Conservation (phyloP, 192 early-diverging fungal genomes). For the Podila verticillata region DNA sequence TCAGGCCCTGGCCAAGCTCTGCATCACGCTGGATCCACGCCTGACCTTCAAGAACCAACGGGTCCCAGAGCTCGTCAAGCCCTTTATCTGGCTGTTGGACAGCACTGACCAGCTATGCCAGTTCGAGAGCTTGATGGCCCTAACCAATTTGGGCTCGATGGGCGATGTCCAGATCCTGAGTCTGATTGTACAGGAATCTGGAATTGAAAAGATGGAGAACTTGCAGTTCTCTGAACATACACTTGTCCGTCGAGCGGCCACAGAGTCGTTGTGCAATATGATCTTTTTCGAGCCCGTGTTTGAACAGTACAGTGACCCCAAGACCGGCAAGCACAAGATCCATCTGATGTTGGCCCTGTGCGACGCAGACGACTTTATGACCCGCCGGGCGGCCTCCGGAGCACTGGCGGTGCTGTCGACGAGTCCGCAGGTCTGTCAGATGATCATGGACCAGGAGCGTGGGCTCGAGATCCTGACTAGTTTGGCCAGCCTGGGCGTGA, state of each 20-base stretch:
- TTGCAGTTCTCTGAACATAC: constrained; percentile 83
- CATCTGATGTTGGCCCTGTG: constrained; percentile 86
- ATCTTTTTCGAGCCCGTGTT: constrained; percentile 85
- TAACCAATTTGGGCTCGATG: constrained; percentile 90
- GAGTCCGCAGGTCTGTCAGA: constrained; percentile 59
- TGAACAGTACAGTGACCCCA: constrained; percentile 71
- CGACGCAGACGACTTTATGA: constrained; percentile 87
- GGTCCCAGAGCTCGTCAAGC: constrained; percentile 76
- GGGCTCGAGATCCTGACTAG: constrained; percentile 63
- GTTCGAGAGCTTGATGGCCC: constrained; percentile 92
- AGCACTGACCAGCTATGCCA: constrained; percentile 71
- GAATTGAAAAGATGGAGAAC: constrained; percentile 77
- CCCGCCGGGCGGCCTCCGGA: constrained; percentile 86
- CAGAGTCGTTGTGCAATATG: constrained; percentile 94
- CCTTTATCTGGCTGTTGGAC: constrained; percentile 70
- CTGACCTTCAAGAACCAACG: constrained; percentile 81
- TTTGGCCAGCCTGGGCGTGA: constrained; percentile 59
- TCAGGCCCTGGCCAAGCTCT: constrained; percentile 92
- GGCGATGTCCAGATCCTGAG: constrained; percentile 56
- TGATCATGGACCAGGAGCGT: constrained; percentile 65
- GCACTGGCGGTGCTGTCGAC: constrained; percentile 84
- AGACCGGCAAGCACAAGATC: constrained; percentile 62
- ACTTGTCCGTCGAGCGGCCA: constrained; percentile 86
- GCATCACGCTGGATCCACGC: constrained; percentile 89
- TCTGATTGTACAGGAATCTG: constrained; percentile 61